A percentile compares a stretch with the other conserved stretches of the same genome.
These are phyloP conservation scores for Epichloe gansuensis DNA, from an alignment of 2,329 filamentous ascomycete species.

Conservation along the genomic window DNA sequence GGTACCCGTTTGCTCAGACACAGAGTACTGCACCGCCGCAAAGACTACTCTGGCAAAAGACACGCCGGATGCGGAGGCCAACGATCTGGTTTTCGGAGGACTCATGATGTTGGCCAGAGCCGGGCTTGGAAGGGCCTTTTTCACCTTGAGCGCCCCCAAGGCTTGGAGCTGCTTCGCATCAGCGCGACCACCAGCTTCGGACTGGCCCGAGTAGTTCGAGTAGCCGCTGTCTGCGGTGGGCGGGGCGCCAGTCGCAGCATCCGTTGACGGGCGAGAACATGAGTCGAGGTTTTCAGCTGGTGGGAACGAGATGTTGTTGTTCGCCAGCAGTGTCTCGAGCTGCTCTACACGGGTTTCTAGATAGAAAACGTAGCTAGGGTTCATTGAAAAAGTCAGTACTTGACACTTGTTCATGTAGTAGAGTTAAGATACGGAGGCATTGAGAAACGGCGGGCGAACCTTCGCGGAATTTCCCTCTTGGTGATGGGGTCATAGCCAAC, in stretches of 20 bases:
- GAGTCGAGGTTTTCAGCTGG: conserved; percentile 58
- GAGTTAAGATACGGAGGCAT: neutral
- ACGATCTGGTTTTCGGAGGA: conserved; percentile 64
- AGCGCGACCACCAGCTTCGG: conserved; percentile 18
- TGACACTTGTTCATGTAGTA: neutral
- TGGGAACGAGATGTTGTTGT: conserved; percentile 60
- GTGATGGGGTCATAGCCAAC: conserved; percentile 95
- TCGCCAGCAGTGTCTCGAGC: conserved; percentile 62
- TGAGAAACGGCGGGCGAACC: conserved; percentile 50
- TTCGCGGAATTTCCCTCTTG: conserved; percentile 87
- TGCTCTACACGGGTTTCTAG: conserved; percentile 78
- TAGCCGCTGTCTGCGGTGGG: conserved; percentile 22
- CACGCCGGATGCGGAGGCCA: conserved; percentile 79
- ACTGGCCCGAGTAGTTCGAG: conserved; percentile 21
- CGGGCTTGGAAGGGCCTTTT: conserved; percentile 21
- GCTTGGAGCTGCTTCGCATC: conserved; percentile 18
- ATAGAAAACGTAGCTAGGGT: conserved; percentile 78
- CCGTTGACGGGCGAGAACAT: conserved; percentile 37
- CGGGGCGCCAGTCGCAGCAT: conserved; percentile 20
- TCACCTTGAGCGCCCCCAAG: conserved; percentile 21
- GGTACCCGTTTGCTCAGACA: conserved; percentile 45
- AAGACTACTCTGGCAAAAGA: conserved; percentile 92
- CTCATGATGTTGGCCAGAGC: conserved; percentile 65
- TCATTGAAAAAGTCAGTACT: neutral
- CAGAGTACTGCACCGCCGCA: conserved; percentile 71